Conservation (phyloP, 2,329 filamentous ascomycete species). For the Leptographium procerum region DNA sequence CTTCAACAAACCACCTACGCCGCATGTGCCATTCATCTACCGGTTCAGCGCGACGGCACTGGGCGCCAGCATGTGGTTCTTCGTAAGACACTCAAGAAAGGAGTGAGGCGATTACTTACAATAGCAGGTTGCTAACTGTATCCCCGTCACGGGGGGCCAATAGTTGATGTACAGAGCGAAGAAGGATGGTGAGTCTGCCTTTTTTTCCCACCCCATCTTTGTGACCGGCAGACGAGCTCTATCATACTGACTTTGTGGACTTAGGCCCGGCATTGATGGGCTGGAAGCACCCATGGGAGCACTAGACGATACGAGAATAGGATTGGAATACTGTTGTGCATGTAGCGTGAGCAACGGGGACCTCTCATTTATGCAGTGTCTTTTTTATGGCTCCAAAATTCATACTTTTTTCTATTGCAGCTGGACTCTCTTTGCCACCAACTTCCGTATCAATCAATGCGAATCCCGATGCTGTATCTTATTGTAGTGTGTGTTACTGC, state of each 20-base stretch:
- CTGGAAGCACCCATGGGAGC: conserved; percentile 95
- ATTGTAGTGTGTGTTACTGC: too few species aligned
- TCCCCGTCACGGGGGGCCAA: background rate
- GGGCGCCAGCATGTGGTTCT: conserved; percentile 98
- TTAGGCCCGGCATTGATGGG: conserved; percentile 67
- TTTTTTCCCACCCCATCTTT: background rate
- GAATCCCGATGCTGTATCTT: too few species aligned
- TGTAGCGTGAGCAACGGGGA: background rate
- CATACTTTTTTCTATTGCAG: background rate
- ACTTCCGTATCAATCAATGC: too few species aligned
- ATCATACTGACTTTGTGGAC: conserved; percentile 5
- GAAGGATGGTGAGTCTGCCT: conserved; percentile 60
- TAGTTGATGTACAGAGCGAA: conserved; percentile 94
- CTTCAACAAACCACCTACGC: conserved; percentile 17
- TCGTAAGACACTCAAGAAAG: conserved; percentile 42
- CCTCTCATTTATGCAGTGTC: background rate
- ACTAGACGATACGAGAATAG: conserved; percentile 40
- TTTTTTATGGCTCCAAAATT: background rate
- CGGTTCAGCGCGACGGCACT: conserved; percentile 76
- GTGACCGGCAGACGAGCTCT: background rate
- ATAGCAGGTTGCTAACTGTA: conserved; percentile 4
- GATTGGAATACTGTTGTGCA: background rate
- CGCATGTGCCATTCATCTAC: conserved; percentile 54
- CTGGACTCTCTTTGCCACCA: too few species aligned
- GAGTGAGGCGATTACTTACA: background rate